Conservation (phyloP, 2,329 filamentous ascomycete genomes). For the Colletotrichum endophyticum region DNA sequence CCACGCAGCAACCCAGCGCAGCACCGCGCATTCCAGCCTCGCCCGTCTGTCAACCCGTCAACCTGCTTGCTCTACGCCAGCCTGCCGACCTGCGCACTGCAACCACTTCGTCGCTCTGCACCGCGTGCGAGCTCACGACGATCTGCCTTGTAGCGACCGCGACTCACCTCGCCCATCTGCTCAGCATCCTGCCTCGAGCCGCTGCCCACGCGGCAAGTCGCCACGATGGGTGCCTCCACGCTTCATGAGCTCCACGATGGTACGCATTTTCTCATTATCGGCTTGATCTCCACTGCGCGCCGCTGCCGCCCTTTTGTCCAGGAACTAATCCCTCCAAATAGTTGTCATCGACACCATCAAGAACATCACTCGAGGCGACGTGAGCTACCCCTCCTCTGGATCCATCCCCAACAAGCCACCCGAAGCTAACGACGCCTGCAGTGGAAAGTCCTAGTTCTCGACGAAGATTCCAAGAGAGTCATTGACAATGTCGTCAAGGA, state of each 20-base stretch:
- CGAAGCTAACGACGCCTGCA: constrained; percentile 39
- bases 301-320: background rate
- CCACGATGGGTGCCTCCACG: constrained; percentile 81
- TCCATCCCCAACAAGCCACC: background rate
- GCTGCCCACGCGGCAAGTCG: constrained; percentile 13
- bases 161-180: background rate
- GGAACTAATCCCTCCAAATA: constrained; percentile 35
- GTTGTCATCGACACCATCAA: constrained; percentile 78
- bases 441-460: constrained; percentile 97
- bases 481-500: constrained; percentile 91
- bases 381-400: constrained; percentile 46
- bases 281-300: background rate
- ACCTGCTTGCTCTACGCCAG: background rate
- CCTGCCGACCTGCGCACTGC: background rate
- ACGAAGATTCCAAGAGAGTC: constrained; percentile 82
- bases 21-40: constrained; percentile 8
- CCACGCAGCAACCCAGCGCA: background rate
- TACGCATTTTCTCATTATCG: constrained; percentile 43
- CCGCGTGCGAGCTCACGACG: background rate
- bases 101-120: background rate
- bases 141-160: background rate
- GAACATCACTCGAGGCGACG: constrained; percentile 80
- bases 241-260: constrained; percentile 63
- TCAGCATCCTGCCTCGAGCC: background rate
- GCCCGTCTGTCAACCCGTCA: background rate